Conservation (phyloP, 2,329 filamentous ascomycete species). For the Botrytis squamosa region DNA sequence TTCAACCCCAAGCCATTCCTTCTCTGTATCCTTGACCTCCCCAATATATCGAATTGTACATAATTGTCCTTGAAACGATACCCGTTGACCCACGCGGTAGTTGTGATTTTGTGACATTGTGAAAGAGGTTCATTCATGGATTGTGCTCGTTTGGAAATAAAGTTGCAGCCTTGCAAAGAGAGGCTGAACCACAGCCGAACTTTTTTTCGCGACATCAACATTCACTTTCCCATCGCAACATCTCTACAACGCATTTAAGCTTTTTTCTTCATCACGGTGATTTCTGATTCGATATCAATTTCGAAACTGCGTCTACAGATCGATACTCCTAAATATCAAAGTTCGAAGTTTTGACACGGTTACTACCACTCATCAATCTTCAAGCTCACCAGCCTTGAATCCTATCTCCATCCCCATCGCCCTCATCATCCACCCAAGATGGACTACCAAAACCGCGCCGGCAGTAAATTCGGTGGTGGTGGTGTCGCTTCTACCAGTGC, state of each 20-base stretch:
- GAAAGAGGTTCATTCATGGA: constrained; percentile 27
- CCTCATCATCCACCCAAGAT: constrained; percentile 42
- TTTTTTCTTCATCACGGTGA: background rate
- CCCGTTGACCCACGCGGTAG: constrained; percentile 66
- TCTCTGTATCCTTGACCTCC: constrained; percentile 64
- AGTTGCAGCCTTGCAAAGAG: constrained; percentile 25
- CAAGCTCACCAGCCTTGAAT: background rate
- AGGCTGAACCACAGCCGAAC: constrained; percentile 34
- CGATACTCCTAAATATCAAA: background rate
- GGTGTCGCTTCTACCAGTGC: constrained; percentile 91
- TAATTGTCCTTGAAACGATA: constrained; percentile 73
- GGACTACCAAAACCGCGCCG: constrained; percentile 87
- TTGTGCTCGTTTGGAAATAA: constrained; percentile 14
- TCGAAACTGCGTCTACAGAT: background rate
- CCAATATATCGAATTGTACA: constrained; percentile 88
- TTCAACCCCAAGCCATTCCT: constrained; percentile 86
- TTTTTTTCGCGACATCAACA: constrained; percentile 22
- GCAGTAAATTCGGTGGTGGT: constrained; percentile 96
- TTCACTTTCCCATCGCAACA: constrained; percentile 17
- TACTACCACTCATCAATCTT: background rate
- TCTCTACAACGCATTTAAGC: background rate
- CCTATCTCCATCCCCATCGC: background rate
- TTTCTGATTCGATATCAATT: background rate
- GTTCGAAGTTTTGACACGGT: background rate
- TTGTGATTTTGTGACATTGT: constrained; percentile 23